Evolutionary conservation across 768 basidiomycete species (phyloP).

Genomic region (Leccinum arenicola): DNA sequence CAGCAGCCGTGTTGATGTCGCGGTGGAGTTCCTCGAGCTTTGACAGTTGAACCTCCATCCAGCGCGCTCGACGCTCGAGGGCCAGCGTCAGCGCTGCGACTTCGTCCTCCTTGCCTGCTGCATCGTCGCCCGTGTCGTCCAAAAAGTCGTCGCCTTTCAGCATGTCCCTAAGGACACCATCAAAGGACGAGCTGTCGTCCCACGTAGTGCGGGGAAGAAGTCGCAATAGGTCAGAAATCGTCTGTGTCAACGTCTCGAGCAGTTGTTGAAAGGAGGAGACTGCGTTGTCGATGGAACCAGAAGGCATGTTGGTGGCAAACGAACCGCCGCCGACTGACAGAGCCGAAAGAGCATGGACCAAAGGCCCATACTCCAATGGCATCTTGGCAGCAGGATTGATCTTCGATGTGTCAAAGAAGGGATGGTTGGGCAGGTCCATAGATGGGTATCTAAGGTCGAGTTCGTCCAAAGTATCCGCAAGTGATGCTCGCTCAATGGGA

Average conservation of each 20-base stretch:
- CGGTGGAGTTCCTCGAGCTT: conserved; percentile 87
- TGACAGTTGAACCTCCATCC: conserved; percentile 90
- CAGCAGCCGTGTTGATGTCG: conserved; percentile 87
- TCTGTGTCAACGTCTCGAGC: conserved; percentile 84
- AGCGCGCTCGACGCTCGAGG: conserved; percentile 83
- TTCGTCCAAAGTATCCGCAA: conserved; percentile 67
- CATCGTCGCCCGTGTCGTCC: conserved; percentile 68
- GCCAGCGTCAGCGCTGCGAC: conserved; percentile 81
- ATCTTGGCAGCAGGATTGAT: conserved; percentile 75
- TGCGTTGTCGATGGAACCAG: conserved; percentile 87
- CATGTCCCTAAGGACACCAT: conserved; percentile 84
- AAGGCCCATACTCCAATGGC: conserved; percentile 80
- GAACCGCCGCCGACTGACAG: conserved; percentile 83
- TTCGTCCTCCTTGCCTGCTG: conserved; percentile 71
- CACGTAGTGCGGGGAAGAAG: conserved; percentile 85
- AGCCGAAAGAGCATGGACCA: conserved; percentile 84
- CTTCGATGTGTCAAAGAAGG: conserved; percentile 72
- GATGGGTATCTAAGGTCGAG: conserved; percentile 58
- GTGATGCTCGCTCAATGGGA: conserved; percentile 45
- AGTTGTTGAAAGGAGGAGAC: conserved; percentile 89
- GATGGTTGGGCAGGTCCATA: conserved; percentile 65
- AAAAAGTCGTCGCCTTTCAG: conserved; percentile 85
- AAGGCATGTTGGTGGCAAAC: conserved; percentile 74
- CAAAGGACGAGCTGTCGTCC: conserved; percentile 89
- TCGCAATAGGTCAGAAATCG: conserved; percentile 81